Conservation (phyloP, 2,329 filamentous ascomycete species). For the Pseudogymnoascus destructans region DNA sequence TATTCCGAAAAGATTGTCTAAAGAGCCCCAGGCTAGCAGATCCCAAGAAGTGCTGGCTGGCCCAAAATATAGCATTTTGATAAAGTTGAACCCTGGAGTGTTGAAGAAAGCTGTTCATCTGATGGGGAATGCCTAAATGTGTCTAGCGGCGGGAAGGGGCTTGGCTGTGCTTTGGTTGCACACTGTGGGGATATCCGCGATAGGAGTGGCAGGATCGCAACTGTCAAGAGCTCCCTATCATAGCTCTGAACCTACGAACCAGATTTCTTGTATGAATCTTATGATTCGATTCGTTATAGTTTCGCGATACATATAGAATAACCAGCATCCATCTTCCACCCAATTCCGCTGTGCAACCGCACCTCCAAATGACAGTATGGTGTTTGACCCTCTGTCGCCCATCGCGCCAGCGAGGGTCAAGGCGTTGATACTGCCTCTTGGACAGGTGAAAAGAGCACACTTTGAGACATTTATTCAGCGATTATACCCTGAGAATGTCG, state of each 20-base stretch:
- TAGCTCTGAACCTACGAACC: conserved; percentile 1
- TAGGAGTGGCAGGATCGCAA: conserved; percentile 5
- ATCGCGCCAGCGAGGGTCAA: conserved; percentile 84
- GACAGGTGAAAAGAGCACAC: conserved; percentile 67
- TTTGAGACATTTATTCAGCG: conserved; percentile 69
- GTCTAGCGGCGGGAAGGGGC: conserved; percentile 6
- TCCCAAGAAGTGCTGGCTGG: neutral
- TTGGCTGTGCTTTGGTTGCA: neutral
- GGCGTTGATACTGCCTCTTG: conserved; percentile 74
- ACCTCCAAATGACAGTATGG: conserved; percentile 51
- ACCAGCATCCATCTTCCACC: neutral
- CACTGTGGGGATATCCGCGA: conserved; percentile 6
- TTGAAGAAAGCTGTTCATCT: conserved; percentile 3
- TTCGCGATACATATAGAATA: conserved; percentile 2
- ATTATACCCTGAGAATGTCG: conserved; percentile 65
- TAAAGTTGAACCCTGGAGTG: neutral
- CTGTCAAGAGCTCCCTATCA: neutral
- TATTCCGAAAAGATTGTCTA: neutral
- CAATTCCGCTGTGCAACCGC: neutral
- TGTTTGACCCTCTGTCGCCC: conserved; percentile 77
- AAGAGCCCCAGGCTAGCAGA: neutral
- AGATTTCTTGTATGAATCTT: conserved; percentile 1
- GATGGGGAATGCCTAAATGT: conserved; percentile 1
- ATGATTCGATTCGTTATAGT: conserved; percentile 4
- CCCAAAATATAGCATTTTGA: neutral